phyloP scores from a whole-genome alignment of 2,329 filamentous ascomycete species.

The Xylaria sp. region DNA sequence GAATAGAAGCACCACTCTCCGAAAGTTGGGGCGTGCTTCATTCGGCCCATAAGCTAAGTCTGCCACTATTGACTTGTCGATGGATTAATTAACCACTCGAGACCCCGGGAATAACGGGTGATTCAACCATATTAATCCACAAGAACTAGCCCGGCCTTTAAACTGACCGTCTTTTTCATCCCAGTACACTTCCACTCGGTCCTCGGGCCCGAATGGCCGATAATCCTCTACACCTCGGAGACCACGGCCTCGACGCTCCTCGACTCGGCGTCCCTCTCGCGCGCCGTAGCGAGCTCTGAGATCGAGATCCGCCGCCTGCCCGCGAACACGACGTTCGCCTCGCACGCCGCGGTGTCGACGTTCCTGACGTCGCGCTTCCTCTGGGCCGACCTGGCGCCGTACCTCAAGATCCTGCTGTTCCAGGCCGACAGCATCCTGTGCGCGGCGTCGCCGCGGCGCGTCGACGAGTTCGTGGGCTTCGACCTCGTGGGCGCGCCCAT shows the following conservation, averaged over 20 bases:
- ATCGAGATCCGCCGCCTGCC: slow-evolving; percentile 54
- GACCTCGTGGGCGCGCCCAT: slow-evolving; percentile 51
- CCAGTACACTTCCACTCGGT: slow-evolving; percentile 52
- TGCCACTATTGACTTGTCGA: background rate
- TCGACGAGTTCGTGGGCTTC: slow-evolving; percentile 52
- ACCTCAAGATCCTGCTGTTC: slow-evolving; percentile 52
- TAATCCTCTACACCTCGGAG: slow-evolving; percentile 56
- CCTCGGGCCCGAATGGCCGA: slow-evolving; percentile 57
- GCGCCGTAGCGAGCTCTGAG: slow-evolving; percentile 48
- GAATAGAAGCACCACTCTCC: background rate
- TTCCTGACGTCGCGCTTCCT: slow-evolving; percentile 52
- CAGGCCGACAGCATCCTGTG: slow-evolving; percentile 54
- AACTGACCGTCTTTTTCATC: background rate
- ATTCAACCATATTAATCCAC: background rate
- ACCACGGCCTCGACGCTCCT: slow-evolving; percentile 40
- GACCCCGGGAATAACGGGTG: background rate
- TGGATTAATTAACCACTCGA: background rate
- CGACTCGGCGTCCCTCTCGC: slow-evolving; percentile 50
- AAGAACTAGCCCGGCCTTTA: no score
- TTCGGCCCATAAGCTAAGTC: background rate
- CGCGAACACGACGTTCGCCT: slow-evolving; percentile 46
- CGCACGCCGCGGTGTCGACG: slow-evolving; percentile 50
- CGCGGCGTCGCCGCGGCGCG: slow-evolving; percentile 42
- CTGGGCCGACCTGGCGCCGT: slow-evolving; percentile 51
- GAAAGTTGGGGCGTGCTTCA: background rate